Evolutionary conservation across 805 yeast genomes (phyloP).

Genomic region (Saturnispora sanitii): DNA sequence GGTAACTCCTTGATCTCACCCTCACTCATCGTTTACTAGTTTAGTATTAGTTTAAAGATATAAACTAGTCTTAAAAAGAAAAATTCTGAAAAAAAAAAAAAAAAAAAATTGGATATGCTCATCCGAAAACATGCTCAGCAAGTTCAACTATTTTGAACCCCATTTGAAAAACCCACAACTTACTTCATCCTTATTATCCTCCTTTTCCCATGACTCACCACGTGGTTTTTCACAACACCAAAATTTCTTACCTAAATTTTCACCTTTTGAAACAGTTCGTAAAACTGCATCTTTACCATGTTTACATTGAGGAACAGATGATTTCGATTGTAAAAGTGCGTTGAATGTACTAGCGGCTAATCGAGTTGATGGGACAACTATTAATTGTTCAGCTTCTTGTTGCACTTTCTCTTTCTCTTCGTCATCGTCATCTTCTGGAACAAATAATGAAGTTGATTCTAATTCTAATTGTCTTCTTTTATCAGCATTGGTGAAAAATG

Average conservation of each 20-base stretch:
- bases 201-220: conserved; percentile 18
- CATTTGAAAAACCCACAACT: conserved; percentile 50
- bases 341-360: conserved; percentile 17
- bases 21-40: conserved; percentile 3
- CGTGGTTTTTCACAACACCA: conserved; percentile 41
- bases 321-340: conserved; percentile 13
- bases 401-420: not conserved
- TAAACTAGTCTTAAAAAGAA: not conserved
- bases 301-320: conserved; percentile 33
- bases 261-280: conserved; percentile 34
- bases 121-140: conserved; percentile 1
- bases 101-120: not conserved
- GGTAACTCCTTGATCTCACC: conserved; percentile 2
- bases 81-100: not conserved
- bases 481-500: conserved; percentile 1
- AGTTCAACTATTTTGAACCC: conserved; percentile 25
- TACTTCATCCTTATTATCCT: conserved; percentile 2
- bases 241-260: conserved; percentile 40
- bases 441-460: conserved; percentile 11
- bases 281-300: conserved; percentile 39
- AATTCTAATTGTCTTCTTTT: not conserved
- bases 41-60: not conserved
- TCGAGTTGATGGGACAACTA: not conserved
- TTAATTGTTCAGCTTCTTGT: not conserved
- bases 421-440: conserved; percentile 13